Evolutionary conservation across 2,329 filamentous ascomycete genomes (phyloP).

Genomic region (Botrytis porri): DNA sequence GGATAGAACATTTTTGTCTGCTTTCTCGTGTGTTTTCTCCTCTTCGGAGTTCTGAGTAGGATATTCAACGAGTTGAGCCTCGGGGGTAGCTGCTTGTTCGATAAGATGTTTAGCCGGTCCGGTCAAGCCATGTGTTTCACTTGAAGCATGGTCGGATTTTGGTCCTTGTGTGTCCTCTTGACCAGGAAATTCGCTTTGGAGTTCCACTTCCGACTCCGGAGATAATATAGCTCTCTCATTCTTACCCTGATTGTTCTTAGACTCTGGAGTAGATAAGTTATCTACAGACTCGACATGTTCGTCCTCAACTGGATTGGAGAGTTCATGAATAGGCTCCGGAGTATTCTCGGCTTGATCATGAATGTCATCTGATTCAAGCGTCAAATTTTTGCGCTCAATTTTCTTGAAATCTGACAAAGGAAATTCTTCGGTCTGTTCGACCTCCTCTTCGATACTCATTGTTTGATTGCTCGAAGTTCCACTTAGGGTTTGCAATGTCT

Average conservation of each 20-base stretch:
- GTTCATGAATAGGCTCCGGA: constrained; percentile 11
- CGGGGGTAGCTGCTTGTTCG: not conserved
- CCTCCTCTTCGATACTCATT: constrained; percentile 18
- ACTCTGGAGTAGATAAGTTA: constrained; percentile 12
- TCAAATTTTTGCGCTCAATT: constrained; percentile 27
- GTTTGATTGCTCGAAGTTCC: constrained; percentile 12
- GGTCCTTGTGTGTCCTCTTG: not conserved
- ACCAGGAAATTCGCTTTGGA: not conserved
- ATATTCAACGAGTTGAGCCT: not conserved
- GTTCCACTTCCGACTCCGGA: not conserved
- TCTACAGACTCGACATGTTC: constrained; percentile 2
- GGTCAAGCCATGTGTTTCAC: constrained; percentile 12
- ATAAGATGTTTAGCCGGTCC: not conserved
- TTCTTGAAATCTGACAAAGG: constrained; percentile 38
- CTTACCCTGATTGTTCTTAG: constrained; percentile 27
- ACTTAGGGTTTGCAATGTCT: constrained; percentile 25
- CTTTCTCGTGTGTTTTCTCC: not conserved
- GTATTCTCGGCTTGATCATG: constrained; percentile 13
- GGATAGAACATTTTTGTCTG: not conserved
- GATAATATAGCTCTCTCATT: not conserved
- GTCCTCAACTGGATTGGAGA: not conserved
- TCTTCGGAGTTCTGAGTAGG: not conserved
- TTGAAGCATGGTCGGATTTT: constrained; percentile 14
- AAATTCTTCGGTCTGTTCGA: constrained; percentile 29
- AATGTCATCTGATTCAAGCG: constrained; percentile 20